Evolutionary conservation across 2,329 filamentous ascomycete genomes (phyloP).

Genomic region (Aureobasidium zeae): DNA sequence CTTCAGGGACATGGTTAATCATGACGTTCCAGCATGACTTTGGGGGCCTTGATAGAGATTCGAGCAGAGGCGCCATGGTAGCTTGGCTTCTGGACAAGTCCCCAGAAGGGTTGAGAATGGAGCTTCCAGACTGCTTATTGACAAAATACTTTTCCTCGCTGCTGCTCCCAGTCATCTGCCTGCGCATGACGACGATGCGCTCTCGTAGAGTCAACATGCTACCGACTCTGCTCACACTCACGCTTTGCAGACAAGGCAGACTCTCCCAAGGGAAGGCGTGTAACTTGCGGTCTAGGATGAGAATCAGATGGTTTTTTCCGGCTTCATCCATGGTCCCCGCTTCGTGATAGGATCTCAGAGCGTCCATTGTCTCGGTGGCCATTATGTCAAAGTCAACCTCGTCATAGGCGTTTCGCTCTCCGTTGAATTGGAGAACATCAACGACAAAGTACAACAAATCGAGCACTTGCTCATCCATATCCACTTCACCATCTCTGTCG

Average conservation of each 20-base stretch:
- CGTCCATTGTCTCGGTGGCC: slow-evolving; percentile 79
- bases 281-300: slow-evolving; percentile 83
- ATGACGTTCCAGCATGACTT: slow-evolving; percentile 55
- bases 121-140: slow-evolving; percentile 52
- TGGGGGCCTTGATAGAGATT: slow-evolving; percentile 27
- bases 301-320: slow-evolving; percentile 59
- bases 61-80: slow-evolving; percentile 60
- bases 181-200: slow-evolving; percentile 53
- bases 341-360: slow-evolving; percentile 67
- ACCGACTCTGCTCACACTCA: slow-evolving; percentile 77
- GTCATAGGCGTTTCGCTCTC: slow-evolving; percentile 92
- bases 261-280: slow-evolving; percentile 96
- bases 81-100: slow-evolving; percentile 74
- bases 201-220: slow-evolving; percentile 75
- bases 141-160: slow-evolving; percentile 33
- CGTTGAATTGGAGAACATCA: slow-evolving; percentile 92
- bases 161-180: slow-evolving; percentile 1
- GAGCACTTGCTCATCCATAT: slow-evolving; percentile 81
- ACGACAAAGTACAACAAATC: slow-evolving; percentile 94
- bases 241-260: slow-evolving; percentile 68
- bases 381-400: slow-evolving; percentile 94
- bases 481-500: slow-evolving; percentile 54
- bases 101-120: slow-evolving; percentile 80
- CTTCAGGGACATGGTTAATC: slow-evolving; percentile 59
- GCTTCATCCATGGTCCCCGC: slow-evolving; percentile 28